Evolutionary conservation across 2,329 filamentous ascomycete genomes (phyloP).

Genomic region (Dactylellina parvicollis): DNA sequence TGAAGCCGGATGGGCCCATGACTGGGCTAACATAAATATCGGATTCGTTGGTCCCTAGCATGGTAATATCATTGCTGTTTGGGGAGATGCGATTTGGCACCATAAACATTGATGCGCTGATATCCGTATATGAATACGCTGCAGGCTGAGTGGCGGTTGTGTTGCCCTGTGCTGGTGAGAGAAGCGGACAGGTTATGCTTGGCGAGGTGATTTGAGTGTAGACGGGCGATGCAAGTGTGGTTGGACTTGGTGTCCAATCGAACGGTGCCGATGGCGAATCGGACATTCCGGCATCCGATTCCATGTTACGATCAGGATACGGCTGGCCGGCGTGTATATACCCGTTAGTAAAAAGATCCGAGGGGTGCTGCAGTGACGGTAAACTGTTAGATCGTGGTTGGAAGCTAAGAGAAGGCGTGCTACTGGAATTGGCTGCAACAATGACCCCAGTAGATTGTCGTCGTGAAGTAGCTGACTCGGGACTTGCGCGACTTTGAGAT

Average conservation of each 20-base stretch:
- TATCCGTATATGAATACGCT: neutral
- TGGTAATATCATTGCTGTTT: conserved; percentile 1
- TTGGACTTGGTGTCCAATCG: conserved; percentile 32
- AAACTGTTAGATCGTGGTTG: conserved; percentile 23
- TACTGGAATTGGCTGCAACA: conserved; percentile 7
- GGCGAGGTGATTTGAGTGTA: conserved; percentile 17
- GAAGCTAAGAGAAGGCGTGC: neutral
- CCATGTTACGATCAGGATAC: conserved; percentile 7
- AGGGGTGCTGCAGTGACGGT: conserved; percentile 9
- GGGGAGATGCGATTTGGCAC: neutral
- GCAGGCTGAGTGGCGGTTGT: neutral
- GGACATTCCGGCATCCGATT: conserved; percentile 8
- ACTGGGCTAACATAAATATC: conserved; percentile 9
- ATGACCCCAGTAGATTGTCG: conserved; percentile 28
- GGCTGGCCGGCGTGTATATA: neutral
- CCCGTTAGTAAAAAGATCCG: conserved; percentile 6
- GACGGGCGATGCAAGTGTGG: conserved; percentile 6
- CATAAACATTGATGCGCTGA: neutral
- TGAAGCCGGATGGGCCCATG: neutral
- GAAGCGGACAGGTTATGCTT: neutral
- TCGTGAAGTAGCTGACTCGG: conserved; percentile 8
- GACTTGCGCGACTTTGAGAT: conserved; percentile 1
- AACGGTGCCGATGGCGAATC: conserved; percentile 16
- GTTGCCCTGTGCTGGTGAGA: neutral
- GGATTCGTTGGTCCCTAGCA: conserved; percentile 1